Percentiles rank a stretch among this genome's conserved stretches.
Conservation (phyloP, 2,329 filamentous ascomycete genomes). For the Rugonectria rugulosa region DNA sequence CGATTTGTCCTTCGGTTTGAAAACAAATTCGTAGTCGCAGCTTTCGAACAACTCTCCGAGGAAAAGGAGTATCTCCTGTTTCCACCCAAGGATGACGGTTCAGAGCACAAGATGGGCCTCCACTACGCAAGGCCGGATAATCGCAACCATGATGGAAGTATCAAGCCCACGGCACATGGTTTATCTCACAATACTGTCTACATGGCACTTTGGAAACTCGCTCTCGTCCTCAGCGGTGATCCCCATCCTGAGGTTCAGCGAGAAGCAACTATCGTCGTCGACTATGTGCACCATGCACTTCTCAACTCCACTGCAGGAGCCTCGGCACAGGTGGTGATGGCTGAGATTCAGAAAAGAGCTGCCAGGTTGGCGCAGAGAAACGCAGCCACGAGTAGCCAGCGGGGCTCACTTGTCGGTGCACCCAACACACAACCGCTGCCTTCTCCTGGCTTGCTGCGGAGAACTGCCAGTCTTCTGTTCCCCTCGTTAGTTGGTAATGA, state of each 20-base stretch:
- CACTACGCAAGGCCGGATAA: conserved; percentile 66
- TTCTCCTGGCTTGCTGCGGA: conserved; percentile 66
- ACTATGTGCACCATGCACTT: conserved; percentile 81
- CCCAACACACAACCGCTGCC: conserved; percentile 54
- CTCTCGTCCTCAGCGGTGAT: conserved; percentile 89
- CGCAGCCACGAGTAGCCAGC: conserved; percentile 51
- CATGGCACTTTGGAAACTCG: conserved; percentile 92
- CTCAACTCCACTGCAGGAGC: conserved; percentile 78
- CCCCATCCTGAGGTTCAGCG: conserved; percentile 92
- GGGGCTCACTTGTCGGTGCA: conserved; percentile 50
- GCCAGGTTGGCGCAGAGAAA: conserved; percentile 56
- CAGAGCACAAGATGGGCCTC: conserved; percentile 68
- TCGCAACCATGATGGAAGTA: conserved; percentile 63
- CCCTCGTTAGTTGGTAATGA: conserved; percentile 63
- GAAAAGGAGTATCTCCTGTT: conserved; percentile 75
- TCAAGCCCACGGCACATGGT: conserved; percentile 64
- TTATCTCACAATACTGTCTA: conserved; percentile 89
- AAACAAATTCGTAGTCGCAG: conserved; percentile 89
- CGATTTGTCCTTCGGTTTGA: conserved; percentile 90
- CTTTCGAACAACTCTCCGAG: conserved; percentile 88
- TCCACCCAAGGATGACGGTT: conserved; percentile 62
- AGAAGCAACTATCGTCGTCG: conserved; percentile 84
- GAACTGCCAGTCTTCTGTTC: conserved; percentile 70
- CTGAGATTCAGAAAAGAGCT: conserved; percentile 70
- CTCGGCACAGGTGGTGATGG: conserved; percentile 74